Evolutionary conservation across 140 eudicot species (phyloP), one percentile per base, ranked within the genome.

Genomic region (Oenanthe javanica): DNA sequence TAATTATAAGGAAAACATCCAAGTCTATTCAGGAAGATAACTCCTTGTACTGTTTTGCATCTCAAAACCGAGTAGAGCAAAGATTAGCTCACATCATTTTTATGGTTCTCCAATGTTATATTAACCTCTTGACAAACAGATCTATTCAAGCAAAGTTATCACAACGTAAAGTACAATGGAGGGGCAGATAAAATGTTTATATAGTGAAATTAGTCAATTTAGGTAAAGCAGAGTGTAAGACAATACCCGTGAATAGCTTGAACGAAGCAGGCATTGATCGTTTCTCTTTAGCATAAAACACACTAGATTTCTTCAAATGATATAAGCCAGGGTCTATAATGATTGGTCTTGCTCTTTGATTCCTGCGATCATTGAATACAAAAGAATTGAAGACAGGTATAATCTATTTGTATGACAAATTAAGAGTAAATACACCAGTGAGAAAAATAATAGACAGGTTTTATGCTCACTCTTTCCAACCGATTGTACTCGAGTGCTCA

Each of bases 241-340:
- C 16, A 16, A 45, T 86, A 92, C 98, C 99, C 79, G 86, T 89
- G 82, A 92, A 95, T 75, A 95, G 79, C 87, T 92, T 95, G 85
- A 95, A 95, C 23, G 99, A 87, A 81, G 92, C 87, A 79, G 99
- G 99, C 87, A 92, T 48, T 43, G 97, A 95, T 85, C 99, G 90
- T 85, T 89, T 95, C 90, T 95, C 99, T 88, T 92, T 95, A 76
- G 99, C 99, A 91, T 91, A 92, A 82, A 95, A 92, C 27, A 95
- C 97, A 76, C 97, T 92, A 42, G 99, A 95, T 90, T 90, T 95
- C 83, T 88, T 92, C 47, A 87, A 75, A 84, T 95, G 99, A 83
- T 95, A 95, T 79, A 95, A 88, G 57, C 97, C 99, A 11, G 99
- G 97, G 84, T 95, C 99, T 47, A 95, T 87, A 18, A 92, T 88